Conservation (phyloP, 805 yeast species). For the Candida oleophila region DNA sequence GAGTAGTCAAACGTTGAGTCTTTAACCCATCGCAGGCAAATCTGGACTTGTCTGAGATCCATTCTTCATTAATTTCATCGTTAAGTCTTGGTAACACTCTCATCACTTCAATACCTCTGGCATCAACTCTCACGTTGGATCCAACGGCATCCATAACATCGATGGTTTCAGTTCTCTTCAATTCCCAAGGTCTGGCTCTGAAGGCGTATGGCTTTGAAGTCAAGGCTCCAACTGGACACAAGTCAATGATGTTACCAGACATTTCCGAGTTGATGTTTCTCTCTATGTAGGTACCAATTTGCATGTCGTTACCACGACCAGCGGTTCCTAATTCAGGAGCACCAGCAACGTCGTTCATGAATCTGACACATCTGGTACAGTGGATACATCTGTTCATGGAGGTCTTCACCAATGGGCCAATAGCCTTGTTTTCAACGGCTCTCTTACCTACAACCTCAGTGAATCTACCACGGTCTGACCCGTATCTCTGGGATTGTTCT, state of each 20-base stretch:
- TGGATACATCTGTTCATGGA: slow-evolving; percentile 92
- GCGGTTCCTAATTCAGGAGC: slow-evolving; percentile 88
- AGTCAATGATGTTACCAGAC: slow-evolving; percentile 83
- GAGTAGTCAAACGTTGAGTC: slow-evolving; percentile 82
- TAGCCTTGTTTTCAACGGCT: slow-evolving; percentile 86
- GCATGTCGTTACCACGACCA: slow-evolving; percentile 91
- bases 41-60: slow-evolving; percentile 87
- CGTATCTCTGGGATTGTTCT: slow-evolving; percentile 81
- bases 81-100: slow-evolving; percentile 82
- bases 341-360: slow-evolving; percentile 88
- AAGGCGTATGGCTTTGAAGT: slow-evolving; percentile 91
- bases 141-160: slow-evolving; percentile 86
- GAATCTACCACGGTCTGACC: slow-evolving; percentile 84
- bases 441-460: slow-evolving; percentile 79
- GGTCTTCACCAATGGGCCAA: slow-evolving; percentile 86
- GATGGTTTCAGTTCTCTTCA: slow-evolving; percentile 82
- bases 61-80: slow-evolving; percentile 86
- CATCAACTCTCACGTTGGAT: slow-evolving; percentile 78
- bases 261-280: slow-evolving; percentile 80
- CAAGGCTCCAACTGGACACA: slow-evolving; percentile 91
- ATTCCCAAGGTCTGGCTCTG: slow-evolving; percentile 91
- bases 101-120: slow-evolving; percentile 85
- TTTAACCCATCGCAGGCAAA: slow-evolving; percentile 84
- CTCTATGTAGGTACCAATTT: slow-evolving; percentile 86
- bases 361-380: slow-evolving; percentile 88